A percentile compares a stretch with the other conserved stretches of the same genome.
These are phyloP conservation scores for Pseudodiploospora longispora DNA, from an alignment of 2,329 filamentous ascomycete species.

Conservation along the genomic window DNA sequence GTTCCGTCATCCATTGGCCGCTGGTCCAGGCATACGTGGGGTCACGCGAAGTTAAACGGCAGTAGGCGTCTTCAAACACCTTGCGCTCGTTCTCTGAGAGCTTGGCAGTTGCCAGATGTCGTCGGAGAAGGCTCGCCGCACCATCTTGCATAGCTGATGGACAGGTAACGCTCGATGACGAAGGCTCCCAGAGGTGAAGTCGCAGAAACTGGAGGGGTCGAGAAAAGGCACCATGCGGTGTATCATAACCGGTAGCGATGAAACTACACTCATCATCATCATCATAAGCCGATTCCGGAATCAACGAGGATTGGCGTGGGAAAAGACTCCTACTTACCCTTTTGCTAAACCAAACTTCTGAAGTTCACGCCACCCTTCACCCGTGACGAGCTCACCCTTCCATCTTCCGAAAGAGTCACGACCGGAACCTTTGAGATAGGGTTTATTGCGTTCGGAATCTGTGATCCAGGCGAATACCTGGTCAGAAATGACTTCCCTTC, in stretches of 20 bases:
- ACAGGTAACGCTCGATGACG: constrained; percentile 54
- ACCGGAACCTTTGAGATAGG: constrained; percentile 48
- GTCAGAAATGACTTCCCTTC: constrained; percentile 44
- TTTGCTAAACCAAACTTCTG: constrained; percentile 50
- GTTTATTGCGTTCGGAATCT: constrained; percentile 58
- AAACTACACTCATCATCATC: constrained; percentile 26
- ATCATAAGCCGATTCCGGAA: no score
- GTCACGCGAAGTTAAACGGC: constrained; percentile 46
- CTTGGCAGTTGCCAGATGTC: constrained; percentile 28
- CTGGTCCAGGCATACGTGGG: constrained; percentile 53
- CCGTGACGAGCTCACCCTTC: constrained; percentile 51
- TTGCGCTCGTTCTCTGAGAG: constrained; percentile 22
- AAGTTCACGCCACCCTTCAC: constrained; percentile 57
- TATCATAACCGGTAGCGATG: constrained; percentile 53
- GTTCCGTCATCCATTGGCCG: constrained; percentile 73
- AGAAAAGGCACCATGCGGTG: constrained; percentile 39
- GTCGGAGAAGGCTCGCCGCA: constrained; percentile 42
- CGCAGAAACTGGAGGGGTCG: constrained; percentile 52
- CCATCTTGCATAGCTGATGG: constrained; percentile 62
- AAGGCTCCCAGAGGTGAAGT: constrained; percentile 50
- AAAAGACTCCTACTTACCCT: no score
- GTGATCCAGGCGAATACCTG: constrained; percentile 49
- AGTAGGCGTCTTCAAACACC: constrained; percentile 45
- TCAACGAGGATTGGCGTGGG: no score
- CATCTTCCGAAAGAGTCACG: constrained; percentile 55